Base-by-base conservation (phyloP, 306 rosid genomes). In the Lathyrus tuberosus region DNA sequence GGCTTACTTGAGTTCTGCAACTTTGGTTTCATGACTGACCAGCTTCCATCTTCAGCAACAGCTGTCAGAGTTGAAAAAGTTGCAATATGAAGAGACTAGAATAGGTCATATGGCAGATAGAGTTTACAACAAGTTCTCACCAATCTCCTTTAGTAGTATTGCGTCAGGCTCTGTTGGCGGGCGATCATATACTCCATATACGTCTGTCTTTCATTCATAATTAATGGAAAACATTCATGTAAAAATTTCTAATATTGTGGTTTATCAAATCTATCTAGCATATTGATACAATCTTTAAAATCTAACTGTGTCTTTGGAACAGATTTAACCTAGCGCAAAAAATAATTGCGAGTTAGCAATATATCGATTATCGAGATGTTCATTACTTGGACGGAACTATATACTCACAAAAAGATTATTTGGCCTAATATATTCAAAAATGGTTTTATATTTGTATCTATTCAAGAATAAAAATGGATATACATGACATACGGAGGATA, bases 141-240 rank as follows among this genome's bases (percentile, higher is more conserved):
- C 96, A 12, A 93, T 93, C 80, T 90, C 98, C 77, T 85, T 82
- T 43, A 90, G 59, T 70, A 93, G 96, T 24, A 88, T 48, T 4
- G 98, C 98, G 76, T 75, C 37, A 43, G 89, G 77, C 51, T 90
- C 94, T 3, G 81, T 76, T 31, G 97, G 97, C 15, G 98, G 98
- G 35, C 91, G 89, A 78, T 90, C 91, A 75, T 93, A 93, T 26
- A 93, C 98, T 5, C 97, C 97, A 3, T 73, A 80, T 70, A 93
- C 98, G 82, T 93, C 97, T 4, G 97, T 93, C 98, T 90, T 86
- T 62, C 20, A 79, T 56, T 76, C 48, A 76, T 35, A 48, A 59
- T 81, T 49, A 79, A 71, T 41, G 64, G 87, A 83, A 80, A 78
- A 84, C 80, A 77, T 72, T 56, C 53, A 71, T 69, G 35, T 13